Evolutionary conservation across 2,329 filamentous ascomycete genomes (phyloP), one percentile per base, ranked within the genome.

Genomic region (Exophiala phaeomuriformis): DNA sequence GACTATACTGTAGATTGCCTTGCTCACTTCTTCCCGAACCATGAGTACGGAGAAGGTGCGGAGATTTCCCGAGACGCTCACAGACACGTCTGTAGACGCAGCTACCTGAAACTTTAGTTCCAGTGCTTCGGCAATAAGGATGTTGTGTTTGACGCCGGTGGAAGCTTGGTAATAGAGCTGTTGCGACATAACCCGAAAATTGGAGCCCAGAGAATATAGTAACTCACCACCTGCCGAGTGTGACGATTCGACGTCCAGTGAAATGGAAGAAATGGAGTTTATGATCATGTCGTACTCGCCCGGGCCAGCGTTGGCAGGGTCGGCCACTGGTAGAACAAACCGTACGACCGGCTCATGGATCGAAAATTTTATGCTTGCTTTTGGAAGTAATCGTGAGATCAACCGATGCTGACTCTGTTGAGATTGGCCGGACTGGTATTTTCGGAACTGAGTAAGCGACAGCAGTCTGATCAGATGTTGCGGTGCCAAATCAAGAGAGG

Each of bases 281-380:
- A 98, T 95, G 42, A 98, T 86, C 31, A 98, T 78, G 66, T 98
- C 93, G 62, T 93, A 97, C 61, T 97, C 90, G 56, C 90, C 88
- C 0, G 82, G 77, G 29, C 83, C 80, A 39, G 69, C 70, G 49
- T 72, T 69, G 3, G 67, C 66, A 3, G 74, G 69, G 45, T 72
- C 67, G 58, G 93, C 81, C 0, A 91, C 84, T 3, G 90, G 90
- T 3, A 98, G 75, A 5, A 90, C 83, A 59, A 98, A 90, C 62
- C 94, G 84, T 58, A 97, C 69, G 10, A 98, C 94, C 1, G 93
- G 93, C 67, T 98, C 93, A 65, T 98, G 93, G 71, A 98, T 86
- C 0, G 93, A 96, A 39, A 97, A 83, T 66, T 97, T 98, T 69
- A 97, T 86, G 64, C 81, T 95, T 0, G 91, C 87, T 72, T 97